These are phyloP conservation scores for Pseudonitzschia pungens DNA, from an alignment of 108 stramenopile genomes.

Conservation along the genomic window DNA sequence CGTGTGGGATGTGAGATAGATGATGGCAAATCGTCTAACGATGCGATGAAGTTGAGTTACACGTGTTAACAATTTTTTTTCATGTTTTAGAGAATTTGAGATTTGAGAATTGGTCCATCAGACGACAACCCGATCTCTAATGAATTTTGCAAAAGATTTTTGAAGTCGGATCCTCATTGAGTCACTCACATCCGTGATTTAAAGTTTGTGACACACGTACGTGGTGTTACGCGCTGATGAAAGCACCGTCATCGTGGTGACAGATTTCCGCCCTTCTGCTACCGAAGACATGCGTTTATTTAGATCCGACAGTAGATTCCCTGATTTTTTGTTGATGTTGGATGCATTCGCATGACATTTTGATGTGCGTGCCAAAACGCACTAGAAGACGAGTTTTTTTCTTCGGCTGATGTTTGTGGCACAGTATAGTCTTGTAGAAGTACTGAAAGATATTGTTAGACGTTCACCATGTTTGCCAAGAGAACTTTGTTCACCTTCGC, in stretches of 20 bases:
- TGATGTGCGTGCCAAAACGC: slow-evolving; percentile 8
- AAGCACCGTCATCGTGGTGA: slow-evolving; percentile 5
- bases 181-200: neutral
- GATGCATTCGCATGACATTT: neutral
- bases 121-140: neutral
- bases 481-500: slow-evolving; percentile 68
- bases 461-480: slow-evolving; percentile 45
- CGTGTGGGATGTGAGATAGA: neutral
- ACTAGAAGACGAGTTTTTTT: neutral
- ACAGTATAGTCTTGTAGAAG: neutral
- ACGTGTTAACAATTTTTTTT: neutral
- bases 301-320: neutral
- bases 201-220: neutral
- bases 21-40: neutral
- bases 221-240: slow-evolving; percentile 5
- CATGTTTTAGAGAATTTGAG: too few relatives aligned
- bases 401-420: neutral
- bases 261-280: neutral
- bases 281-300: slow-evolving; percentile 2
- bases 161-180: neutral
- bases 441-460: neutral
- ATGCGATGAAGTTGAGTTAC: neutral
- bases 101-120: neutral
- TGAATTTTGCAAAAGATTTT: neutral
- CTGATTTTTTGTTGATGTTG: neutral